Evolutionary conservation across 2,329 filamentous ascomycete genomes (phyloP).

Genomic region (Calonectria pseudoreteaudii): DNA sequence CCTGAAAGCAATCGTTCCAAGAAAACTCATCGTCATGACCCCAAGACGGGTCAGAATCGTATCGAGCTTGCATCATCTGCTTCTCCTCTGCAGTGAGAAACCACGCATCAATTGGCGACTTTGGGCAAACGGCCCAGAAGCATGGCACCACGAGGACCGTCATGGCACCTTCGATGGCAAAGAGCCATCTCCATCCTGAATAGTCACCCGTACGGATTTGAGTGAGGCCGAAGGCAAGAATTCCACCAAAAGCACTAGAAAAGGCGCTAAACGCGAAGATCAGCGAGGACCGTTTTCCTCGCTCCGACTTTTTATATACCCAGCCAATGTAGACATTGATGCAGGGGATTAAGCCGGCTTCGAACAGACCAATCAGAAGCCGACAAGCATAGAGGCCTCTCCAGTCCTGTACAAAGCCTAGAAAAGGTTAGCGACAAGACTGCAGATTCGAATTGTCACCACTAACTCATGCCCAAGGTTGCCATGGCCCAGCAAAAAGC

Average conservation of each 20-base stretch:
- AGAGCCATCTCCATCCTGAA: conserved; percentile 44
- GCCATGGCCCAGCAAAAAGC: conserved; percentile 35
- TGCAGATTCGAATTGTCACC: not conserved
- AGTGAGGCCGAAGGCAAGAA: conserved; percentile 56
- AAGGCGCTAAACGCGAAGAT: conserved; percentile 55
- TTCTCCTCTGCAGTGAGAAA: conserved; percentile 33
- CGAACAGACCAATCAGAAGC: conserved; percentile 31
- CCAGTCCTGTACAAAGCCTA: conserved; percentile 35
- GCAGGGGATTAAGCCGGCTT: conserved; percentile 36
- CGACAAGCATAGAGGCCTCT: conserved; percentile 37
- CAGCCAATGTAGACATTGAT: conserved; percentile 34
- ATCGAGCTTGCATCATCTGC: conserved; percentile 37
- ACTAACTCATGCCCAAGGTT: conserved; percentile 34
- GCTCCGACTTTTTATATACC: conserved; percentile 33
- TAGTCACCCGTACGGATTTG: conserved; percentile 48
- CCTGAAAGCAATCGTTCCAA: conserved; percentile 30
- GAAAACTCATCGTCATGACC: conserved; percentile 28
- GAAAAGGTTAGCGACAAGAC: not conserved
- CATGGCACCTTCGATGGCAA: conserved; percentile 51
- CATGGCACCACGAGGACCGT: conserved; percentile 51
- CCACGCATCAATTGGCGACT: conserved; percentile 43
- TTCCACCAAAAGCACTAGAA: conserved; percentile 55
- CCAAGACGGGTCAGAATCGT: conserved; percentile 25
- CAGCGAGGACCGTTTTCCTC: conserved; percentile 46
- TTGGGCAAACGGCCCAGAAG: conserved; percentile 41